A percentile compares a stretch with the other conserved stretches of the same genome.
Evolutionary conservation across 2,329 filamentous ascomycete genomes (phyloP).

Genomic region (Neodidymelliopsis sp.): DNA sequence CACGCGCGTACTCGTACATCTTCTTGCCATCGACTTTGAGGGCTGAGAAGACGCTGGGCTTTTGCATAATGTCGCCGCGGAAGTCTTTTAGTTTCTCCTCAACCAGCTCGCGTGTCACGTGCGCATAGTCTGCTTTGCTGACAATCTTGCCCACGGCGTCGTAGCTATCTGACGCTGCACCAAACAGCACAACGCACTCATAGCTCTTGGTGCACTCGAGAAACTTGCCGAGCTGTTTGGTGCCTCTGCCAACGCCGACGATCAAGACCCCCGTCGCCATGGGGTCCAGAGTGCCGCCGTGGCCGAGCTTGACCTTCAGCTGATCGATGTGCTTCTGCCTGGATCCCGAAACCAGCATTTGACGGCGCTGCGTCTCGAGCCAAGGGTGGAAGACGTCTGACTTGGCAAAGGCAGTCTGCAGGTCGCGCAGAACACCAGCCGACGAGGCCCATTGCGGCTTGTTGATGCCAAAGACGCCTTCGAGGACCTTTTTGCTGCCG

Average conservation of each 20-base stretch:
- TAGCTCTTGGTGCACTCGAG: slow-evolving; percentile 92
- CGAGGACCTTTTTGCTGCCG: slow-evolving; percentile 57
- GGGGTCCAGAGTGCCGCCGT: slow-evolving; percentile 94
- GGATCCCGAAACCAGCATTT: slow-evolving; percentile 60
- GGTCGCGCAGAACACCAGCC: slow-evolving; percentile 86
- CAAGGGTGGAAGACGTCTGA: slow-evolving; percentile 81
- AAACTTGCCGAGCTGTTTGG: slow-evolving; percentile 81
- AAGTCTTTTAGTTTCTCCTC: slow-evolving; percentile 79
- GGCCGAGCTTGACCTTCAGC: slow-evolving; percentile 85
- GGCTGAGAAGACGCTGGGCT: slow-evolving; percentile 91
- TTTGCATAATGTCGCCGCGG: slow-evolving; percentile 84
- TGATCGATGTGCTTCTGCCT: slow-evolving; percentile 63
- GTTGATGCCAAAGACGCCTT: slow-evolving; percentile 79
- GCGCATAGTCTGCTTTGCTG: slow-evolving; percentile 74
- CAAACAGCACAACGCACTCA: slow-evolving; percentile 88
- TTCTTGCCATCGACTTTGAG: slow-evolving; percentile 93
- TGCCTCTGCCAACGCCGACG: slow-evolving; percentile 84
- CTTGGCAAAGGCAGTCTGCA: slow-evolving; percentile 83
- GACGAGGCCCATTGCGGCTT: slow-evolving; percentile 89
- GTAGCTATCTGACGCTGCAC: slow-evolving; percentile 91
- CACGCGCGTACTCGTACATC: slow-evolving; percentile 93
- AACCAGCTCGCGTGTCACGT: slow-evolving; percentile 80
- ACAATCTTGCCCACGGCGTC: slow-evolving; percentile 86
- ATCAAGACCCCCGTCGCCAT: slow-evolving; percentile 93
- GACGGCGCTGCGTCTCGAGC: slow-evolving; percentile 69